phyloP scores from a whole-genome alignment of 202 grass and related monocot species.

The Musa balbisiana region DNA sequence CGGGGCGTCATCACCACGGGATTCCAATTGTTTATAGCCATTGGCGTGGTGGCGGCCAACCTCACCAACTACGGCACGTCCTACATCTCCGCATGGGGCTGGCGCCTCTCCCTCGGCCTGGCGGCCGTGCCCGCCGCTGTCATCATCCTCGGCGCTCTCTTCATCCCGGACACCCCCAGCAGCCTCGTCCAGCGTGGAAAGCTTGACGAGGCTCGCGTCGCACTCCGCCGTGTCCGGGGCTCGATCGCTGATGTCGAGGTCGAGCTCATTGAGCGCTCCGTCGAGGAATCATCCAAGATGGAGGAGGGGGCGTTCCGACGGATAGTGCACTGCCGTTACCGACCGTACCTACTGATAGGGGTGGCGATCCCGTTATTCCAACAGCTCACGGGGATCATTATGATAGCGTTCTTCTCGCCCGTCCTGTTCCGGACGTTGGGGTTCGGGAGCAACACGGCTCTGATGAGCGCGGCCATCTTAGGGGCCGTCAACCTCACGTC shows the following conservation, averaged over 20 bases:
- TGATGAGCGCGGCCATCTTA: conserved; percentile 57
- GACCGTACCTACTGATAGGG: conserved; percentile 55
- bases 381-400: conserved; percentile 73
- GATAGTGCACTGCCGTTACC: conserved; percentile 48
- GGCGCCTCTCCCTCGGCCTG: conserved; percentile 77
- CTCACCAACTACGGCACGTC: conserved; percentile 54
- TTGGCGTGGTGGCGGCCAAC: conserved; percentile 45
- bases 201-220: conserved; percentile 31
- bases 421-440: conserved; percentile 68
- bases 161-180: conserved; percentile 71
- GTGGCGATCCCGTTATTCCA: conserved; percentile 62
- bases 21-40: conserved; percentile 63
- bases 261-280: conserved; percentile 46
- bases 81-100: conserved; percentile 35
- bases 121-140: conserved; percentile 44
- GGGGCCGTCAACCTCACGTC: conserved; percentile 44
- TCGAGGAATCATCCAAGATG: conserved; percentile 29
- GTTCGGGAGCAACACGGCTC: conserved; percentile 53
- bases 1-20: conserved; percentile 46
- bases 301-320: conserved; percentile 58
- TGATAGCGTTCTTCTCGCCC: conserved; percentile 79
- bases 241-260: conserved; percentile 42
- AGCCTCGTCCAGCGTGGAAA: conserved; percentile 62
- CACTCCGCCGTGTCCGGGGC: conserved; percentile 50
- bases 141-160: conserved; percentile 51